phyloP scores from a whole-genome alignment of 108 stramenopile genomes.

The Nitzschia sp. region DNA sequence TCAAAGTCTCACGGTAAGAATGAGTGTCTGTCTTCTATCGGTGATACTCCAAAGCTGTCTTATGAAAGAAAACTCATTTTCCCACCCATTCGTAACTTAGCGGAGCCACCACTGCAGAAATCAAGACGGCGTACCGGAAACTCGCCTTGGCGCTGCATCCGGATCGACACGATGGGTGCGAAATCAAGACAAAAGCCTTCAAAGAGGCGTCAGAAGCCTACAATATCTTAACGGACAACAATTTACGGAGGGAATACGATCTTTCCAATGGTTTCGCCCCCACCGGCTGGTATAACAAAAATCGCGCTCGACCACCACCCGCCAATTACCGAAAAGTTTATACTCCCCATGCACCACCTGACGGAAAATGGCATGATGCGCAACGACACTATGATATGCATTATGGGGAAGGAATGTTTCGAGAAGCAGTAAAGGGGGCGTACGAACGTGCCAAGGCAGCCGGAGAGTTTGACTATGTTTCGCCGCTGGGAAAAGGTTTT shows the following conservation, averaged over 20 bases:
- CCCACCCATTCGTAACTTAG: conserved; percentile 21
- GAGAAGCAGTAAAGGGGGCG: conserved; percentile 70
- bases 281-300: conserved; percentile 40
- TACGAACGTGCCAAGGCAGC: conserved; percentile 54
- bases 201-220: conserved; percentile 80
- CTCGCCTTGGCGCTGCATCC: conserved; percentile 77
- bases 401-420: conserved; percentile 85
- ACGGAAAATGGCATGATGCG: conserved; percentile 74
- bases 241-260: conserved; percentile 48
- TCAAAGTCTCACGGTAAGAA: conserved; percentile 35
- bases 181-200: conserved; percentile 61
- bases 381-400: conserved; percentile 85
- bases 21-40: background rate
- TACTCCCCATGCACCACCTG: conserved; percentile 68
- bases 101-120: conserved; percentile 67
- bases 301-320: conserved; percentile 41
- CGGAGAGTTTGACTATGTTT: conserved; percentile 67
- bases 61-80: background rate
- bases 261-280: conserved; percentile 22
- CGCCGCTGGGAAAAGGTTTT: conserved; percentile 82
- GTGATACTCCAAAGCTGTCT: conserved; percentile 4
- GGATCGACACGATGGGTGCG: conserved; percentile 65
- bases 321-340: conserved; percentile 83
- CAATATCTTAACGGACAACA: conserved; percentile 48
- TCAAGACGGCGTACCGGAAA: conserved; percentile 76